Conservation (phyloP, 352 stramenopile species). For the Thalassiosira livingstoniorum region DNA sequence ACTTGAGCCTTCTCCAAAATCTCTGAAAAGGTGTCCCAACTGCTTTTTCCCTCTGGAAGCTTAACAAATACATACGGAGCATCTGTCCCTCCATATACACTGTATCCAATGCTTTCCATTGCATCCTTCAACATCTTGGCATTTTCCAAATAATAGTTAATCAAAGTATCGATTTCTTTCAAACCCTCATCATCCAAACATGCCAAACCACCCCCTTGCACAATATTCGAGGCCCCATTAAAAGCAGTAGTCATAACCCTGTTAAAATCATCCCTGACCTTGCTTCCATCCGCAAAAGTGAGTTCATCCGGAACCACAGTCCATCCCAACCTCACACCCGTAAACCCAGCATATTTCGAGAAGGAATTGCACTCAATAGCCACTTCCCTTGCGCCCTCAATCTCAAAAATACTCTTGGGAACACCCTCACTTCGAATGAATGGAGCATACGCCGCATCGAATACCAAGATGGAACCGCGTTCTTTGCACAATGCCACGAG, state of each 20-base stretch:
- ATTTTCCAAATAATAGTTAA: conserved; percentile 92
- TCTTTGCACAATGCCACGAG: conserved; percentile 87
- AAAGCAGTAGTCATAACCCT: conserved; percentile 90
- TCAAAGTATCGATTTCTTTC: conserved; percentile 87
- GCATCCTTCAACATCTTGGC: conserved; percentile 84
- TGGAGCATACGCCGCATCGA: conserved; percentile 90
- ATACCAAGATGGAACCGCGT: conserved; percentile 87
- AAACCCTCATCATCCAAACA: conserved; percentile 89
- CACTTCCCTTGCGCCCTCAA: conserved; percentile 87
- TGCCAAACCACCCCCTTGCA: conserved; percentile 88
- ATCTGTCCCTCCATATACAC: conserved; percentile 87
- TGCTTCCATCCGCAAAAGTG: conserved; percentile 86
- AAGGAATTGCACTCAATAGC: conserved; percentile 91
- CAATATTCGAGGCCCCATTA: conserved; percentile 90
- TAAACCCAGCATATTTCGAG: conserved; percentile 91
- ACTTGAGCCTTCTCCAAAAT: conserved; percentile 90
- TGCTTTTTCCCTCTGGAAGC: conserved; percentile 84
- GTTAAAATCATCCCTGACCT: conserved; percentile 89
- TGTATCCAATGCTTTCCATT: conserved; percentile 85
- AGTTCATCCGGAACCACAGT: conserved; percentile 88
- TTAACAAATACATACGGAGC: conserved; percentile 90
- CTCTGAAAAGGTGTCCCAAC: conserved; percentile 88
- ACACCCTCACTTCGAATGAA: conserved; percentile 88
- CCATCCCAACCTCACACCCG: conserved; percentile 89
- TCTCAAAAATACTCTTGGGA: conserved; percentile 90